Conservation (phyloP, 2,329 filamentous ascomycete genomes). For the Clonostachys solani region DNA sequence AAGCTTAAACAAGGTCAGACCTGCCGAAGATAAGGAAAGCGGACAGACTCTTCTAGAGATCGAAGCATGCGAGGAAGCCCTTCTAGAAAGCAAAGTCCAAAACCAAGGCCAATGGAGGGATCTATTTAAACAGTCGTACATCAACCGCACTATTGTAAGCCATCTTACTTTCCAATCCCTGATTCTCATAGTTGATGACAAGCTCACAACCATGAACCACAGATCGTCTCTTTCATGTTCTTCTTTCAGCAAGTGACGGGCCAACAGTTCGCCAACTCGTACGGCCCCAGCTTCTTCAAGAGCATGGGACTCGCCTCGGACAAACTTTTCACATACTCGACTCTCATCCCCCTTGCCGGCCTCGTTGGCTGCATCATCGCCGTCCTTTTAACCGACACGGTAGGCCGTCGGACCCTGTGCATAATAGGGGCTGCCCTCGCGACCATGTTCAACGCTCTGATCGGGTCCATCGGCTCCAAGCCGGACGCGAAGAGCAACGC, state of each 20-base stretch:
- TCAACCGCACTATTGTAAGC: conserved; percentile 2
- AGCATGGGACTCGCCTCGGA: conserved; percentile 1
- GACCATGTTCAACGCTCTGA: conserved; percentile 4
- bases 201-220: not conserved
- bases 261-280: conserved; percentile 10
- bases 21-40: not conserved
- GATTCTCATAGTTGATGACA: not conserved
- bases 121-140: conserved; percentile 1
- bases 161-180: not conserved
- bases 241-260: conserved; percentile 13
- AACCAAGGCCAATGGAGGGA: conserved; percentile 1
- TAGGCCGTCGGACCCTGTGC: conserved; percentile 4
- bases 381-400: conserved; percentile 1
- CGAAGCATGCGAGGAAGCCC: not conserved
- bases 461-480: conserved; percentile 4
- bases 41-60: not conserved
- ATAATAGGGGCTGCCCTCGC: conserved; percentile 4
- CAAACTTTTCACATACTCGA: conserved; percentile 2
- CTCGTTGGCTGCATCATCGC: conserved; percentile 7
- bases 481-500: conserved; percentile 4
- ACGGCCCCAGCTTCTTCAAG: conserved; percentile 6
- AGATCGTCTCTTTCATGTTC: conserved; percentile 5
- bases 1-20: not conserved
- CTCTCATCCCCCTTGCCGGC: conserved; percentile 7
- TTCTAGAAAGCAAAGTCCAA: not conserved